Base-by-base conservation (phyloP, 768 basidiomycete species). In the Leccinum disarticulatum region DNA sequence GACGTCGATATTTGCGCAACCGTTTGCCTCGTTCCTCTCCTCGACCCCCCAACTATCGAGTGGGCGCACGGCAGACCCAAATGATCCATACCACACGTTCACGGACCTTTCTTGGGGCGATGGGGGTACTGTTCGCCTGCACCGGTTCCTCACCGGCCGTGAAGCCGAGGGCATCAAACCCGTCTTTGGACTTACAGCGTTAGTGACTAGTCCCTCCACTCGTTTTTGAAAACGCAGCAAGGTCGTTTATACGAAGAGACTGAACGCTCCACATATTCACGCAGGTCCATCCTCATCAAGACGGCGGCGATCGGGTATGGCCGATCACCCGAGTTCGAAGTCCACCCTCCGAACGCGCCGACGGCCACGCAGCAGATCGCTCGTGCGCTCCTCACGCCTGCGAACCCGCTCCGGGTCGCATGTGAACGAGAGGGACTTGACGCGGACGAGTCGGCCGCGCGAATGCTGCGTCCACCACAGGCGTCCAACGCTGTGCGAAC, bases 131-230 rank as follows among this genome's bases (percentile, higher is more conserved):
- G 14, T 70, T 17, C 83, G 91, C 25, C 79, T 85, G 62, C 93
- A 95, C 73, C 77, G 80, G 17, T 96, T 96, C 77, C 77, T 94
- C 54, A 96, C 93, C 1, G 94, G 94, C 0, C 77, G 93, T 46
- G 93, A 96, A 70, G 85, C 81, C 3, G 86, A 87, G 14, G 93
- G 93, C 0, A 83, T 92, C 14, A 95, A 93, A 67, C 93, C 93
- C n/a, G 84, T 95, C 0, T 91, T 86, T 64, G 93, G 93, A 8
- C 74, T 96, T 9, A 96, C 93, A 30, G 86, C 93, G 92, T 95
- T 70, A 62, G 89, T 82, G 7, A 22, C 31, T 22, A 25, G 27
- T 35, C 3, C 38, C 33, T 41, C 13, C 43, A 15, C 35, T 41
- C 38, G 38, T 31, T 2, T 54, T 36, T 27, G 4, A 22, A 33